Base-by-base conservation (phyloP, 2,329 filamentous ascomycete species). In the Cordyceps sp. region DNA sequence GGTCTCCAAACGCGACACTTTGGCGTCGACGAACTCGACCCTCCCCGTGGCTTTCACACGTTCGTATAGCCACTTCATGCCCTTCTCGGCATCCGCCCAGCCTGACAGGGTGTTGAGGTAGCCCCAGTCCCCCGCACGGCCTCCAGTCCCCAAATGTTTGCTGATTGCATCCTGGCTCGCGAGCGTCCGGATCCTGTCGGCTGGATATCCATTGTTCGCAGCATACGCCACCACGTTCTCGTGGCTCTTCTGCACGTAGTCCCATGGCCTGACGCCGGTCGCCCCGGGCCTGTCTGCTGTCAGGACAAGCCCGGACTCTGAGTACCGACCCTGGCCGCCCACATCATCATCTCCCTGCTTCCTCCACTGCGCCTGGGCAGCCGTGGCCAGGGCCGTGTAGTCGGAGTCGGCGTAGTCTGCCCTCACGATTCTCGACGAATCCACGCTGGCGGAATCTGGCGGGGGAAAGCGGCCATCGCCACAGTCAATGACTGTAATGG, bases 341-440 rank as follows among this genome's bases (percentile, higher is more conserved):
- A 75, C 58, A 16, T 69, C 59, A 5, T 62, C 53, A 21, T 64
- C 56, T 34, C 61, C 69, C 43, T 53, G 53, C 49, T 66, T 69
- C 43, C 78, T 71, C 81, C 74, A 90, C 47, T 67, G 60, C 14
- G 62, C 53, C 45, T 82, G 79, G 2, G 85, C 84, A 23, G 71
- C 61, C 14, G 70, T 64, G 15, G 78, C 84, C 29, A 96, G 71
- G 13, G 63, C 58, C 6, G 83, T 70, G 54, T 96, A 96, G 16
- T 75, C 69, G 0, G 70, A 59, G 47, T 88, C 75, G 5, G 81
- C 76, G 48, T 96, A 96, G 62, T 96, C 88, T 31, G 70, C 58
- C 35, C 74, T 64, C 40, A 78, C 62, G 42, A 78, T 74, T 41
- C 73, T 67, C 12, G 71, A 76, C 4, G 62, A 63, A 54, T 78